A percentile compares a stretch with the other conserved stretches of the same genome.
Conservation (phyloP, 1,284 basidiomycete genomes). For the Trametes hirsuta region DNA sequence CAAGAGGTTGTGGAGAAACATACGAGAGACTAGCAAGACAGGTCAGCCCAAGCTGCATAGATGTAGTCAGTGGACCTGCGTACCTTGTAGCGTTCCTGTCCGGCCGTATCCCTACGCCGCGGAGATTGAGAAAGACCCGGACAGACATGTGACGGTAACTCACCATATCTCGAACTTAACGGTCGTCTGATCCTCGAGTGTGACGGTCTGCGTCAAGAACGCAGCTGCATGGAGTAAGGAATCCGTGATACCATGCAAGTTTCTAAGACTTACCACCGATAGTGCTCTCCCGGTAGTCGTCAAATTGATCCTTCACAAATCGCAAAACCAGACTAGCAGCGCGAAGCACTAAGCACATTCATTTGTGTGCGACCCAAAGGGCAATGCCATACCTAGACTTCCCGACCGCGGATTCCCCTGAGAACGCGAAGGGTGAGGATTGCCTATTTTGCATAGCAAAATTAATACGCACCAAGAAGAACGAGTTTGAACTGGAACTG, state of each 20-base stretch:
- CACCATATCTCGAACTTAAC: conserved; percentile 99
- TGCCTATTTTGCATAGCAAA: neutral
- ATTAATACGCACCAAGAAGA: conserved; percentile 68
- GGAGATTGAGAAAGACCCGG: neutral
- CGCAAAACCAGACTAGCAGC: conserved; percentile 80
- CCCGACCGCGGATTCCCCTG: conserved; percentile 96
- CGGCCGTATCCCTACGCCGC: conserved; percentile 82
- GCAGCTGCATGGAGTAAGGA: conserved; percentile 66
- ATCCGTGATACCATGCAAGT: neutral
- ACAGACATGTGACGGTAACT: conserved; percentile 28
- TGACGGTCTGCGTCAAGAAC: conserved; percentile 95
- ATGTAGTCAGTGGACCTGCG: conserved; percentile 30
- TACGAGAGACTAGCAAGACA: conserved; percentile 33
- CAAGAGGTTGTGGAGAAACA: conserved; percentile 18
- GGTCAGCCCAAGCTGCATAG: conserved; percentile 9
- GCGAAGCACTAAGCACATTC: conserved; percentile 16
- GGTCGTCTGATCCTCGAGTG: conserved; percentile 85
- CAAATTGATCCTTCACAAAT: conserved; percentile 97
- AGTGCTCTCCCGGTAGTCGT: conserved; percentile 94
- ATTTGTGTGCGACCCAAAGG: conserved; percentile 7
- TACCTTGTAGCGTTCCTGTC: conserved; percentile 92
- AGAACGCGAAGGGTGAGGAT: conserved; percentile 5
- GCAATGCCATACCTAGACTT: conserved; percentile 77
- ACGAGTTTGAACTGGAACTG: conserved; percentile 92
- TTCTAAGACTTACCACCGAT: conserved; percentile 65